A percentile compares a stretch with the other conserved stretches of the same genome.
Evolutionary conservation across 257 asterid genomes (phyloP).

Genomic region (Ehretia macrophylla): DNA sequence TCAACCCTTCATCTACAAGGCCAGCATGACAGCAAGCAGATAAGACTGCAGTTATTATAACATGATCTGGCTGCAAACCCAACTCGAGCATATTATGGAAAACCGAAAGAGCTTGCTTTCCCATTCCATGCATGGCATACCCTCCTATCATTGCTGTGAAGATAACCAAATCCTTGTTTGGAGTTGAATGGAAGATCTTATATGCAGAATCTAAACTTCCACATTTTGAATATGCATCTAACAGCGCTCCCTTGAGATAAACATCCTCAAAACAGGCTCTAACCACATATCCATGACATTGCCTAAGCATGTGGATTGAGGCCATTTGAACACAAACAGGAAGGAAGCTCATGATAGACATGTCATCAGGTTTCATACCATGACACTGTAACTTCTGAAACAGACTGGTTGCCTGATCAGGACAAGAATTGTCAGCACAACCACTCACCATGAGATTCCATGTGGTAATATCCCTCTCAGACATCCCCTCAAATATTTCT

Average conservation of each 20-base stretch:
- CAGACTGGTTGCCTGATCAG: constrained; percentile 46
- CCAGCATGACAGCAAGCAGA: constrained; percentile 90
- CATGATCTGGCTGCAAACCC: constrained; percentile 62
- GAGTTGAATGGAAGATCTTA: constrained; percentile 56
- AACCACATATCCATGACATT: constrained; percentile 62
- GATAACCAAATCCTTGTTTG: constrained; percentile 54
- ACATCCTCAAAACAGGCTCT: constrained; percentile 50
- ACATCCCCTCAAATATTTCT: constrained; percentile 45
- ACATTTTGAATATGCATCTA: constrained; percentile 72
- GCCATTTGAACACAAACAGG: constrained; percentile 68
- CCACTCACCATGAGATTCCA: constrained; percentile 74
- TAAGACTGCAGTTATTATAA: constrained; percentile 62
- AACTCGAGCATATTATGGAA: constrained; percentile 54
- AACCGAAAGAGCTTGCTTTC: constrained; percentile 47
- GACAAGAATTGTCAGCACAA: constrained; percentile 52
- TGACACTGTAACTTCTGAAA: constrained; percentile 47
- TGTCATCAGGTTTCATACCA: constrained; percentile 57
- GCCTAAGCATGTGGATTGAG: constrained; percentile 59
- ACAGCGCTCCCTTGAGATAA: constrained; percentile 53
- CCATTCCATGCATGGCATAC: constrained; percentile 85
- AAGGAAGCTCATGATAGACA: constrained; percentile 59
- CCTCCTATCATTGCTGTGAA: constrained; percentile 89
- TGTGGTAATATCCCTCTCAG: constrained; percentile 55
- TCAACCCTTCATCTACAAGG: constrained; percentile 60
- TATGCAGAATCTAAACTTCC: constrained; percentile 56